Evolutionary conservation across 2,329 filamentous ascomycete genomes (phyloP), one percentile per base, ranked within the genome.

Genomic region (Cladophialophora yegresii): DNA sequence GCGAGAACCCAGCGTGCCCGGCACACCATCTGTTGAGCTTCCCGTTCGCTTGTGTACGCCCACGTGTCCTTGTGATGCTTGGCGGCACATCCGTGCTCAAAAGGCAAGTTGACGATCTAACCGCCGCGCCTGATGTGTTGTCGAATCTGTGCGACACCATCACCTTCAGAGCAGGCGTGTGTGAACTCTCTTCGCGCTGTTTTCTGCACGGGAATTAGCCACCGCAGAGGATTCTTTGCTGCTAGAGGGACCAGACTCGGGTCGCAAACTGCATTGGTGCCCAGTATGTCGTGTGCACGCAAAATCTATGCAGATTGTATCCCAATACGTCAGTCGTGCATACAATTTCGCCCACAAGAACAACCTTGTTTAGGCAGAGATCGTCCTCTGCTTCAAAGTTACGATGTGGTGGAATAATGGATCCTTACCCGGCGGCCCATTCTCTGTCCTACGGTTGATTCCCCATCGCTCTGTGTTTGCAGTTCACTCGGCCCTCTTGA

Each of bases 281-380:
- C 51, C 66, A 59, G 66, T 66, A 66, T 63, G 53, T 66, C 51
- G 65, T 56, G 40, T 68, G 64, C 66, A 59, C 66, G 50, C 55
- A 43, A 43, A 26, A 54, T 26, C 16, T 13, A 33, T 62, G 66
- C 54, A 68, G 45, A 56, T 62, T 64, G 55, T 65, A 64, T 68
- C 58, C 66, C 61, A 60, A 53, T 62, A 64, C 56, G 58, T 62
- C 65, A 64, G 62, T 45, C 30, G 26, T 30, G n/a, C n/a, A 47
- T n/a, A 58, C 54, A 64, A 50, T 16, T 49, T 43, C 30, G 26
- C 60, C 32, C 43, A 43, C 49, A n/a, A 50, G 50, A n/a, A 36
- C 43, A 59, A 43, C 36, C 50, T 33, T 26, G 16, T 59, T 54
- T 7, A 45, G 61, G 40, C 22, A 55, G 60, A 54, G 53, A 36